A percentile compares a stretch with the other conserved stretches of the same genome.
Evolutionary conservation across 106 monocot genomes (phyloP).

Genomic region (Phalaenopsis aphrodite): DNA sequence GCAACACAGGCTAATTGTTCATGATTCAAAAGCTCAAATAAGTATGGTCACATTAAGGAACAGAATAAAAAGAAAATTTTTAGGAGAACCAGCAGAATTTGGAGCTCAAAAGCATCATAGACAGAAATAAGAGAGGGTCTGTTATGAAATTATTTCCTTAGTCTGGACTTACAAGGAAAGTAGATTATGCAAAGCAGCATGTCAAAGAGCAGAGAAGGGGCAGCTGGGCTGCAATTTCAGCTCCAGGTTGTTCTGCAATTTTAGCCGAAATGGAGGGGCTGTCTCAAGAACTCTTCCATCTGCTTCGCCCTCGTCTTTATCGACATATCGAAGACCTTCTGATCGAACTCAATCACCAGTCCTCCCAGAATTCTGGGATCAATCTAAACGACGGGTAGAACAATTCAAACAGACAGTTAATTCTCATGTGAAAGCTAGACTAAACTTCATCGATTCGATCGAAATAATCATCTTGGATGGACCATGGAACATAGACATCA

Average conservation of each 20-base stretch:
- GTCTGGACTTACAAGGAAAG: background rate
- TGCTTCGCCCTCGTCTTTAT: slow-evolving; percentile 67
- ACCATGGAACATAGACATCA: too few species aligned
- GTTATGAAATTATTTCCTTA: background rate
- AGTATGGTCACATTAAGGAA: too few species aligned
- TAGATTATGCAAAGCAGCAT: background rate
- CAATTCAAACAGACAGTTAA: background rate
- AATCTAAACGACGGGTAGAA: slow-evolving; percentile 15
- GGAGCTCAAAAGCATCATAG: background rate
- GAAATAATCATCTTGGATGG: too few species aligned
- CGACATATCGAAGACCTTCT: slow-evolving; percentile 61
- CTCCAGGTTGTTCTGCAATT: background rate
- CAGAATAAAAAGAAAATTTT: too few species aligned
- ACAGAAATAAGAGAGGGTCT: background rate
- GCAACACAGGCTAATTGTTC: too few species aligned
- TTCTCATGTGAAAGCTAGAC: too few species aligned
- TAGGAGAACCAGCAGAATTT: background rate
- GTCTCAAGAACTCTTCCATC: slow-evolving; percentile 63
- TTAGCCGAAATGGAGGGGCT: slow-evolving; percentile 31
- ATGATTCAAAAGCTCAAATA: too few species aligned
- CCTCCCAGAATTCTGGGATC: slow-evolving; percentile 63
- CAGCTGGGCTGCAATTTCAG: background rate
- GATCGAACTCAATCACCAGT: slow-evolving; percentile 48
- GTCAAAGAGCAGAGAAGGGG: background rate
- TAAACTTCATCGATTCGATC: too few species aligned